These are phyloP conservation scores for Auricularia sp. DNA, from an alignment of 768 basidiomycete genomes.

Conservation along the genomic window DNA sequence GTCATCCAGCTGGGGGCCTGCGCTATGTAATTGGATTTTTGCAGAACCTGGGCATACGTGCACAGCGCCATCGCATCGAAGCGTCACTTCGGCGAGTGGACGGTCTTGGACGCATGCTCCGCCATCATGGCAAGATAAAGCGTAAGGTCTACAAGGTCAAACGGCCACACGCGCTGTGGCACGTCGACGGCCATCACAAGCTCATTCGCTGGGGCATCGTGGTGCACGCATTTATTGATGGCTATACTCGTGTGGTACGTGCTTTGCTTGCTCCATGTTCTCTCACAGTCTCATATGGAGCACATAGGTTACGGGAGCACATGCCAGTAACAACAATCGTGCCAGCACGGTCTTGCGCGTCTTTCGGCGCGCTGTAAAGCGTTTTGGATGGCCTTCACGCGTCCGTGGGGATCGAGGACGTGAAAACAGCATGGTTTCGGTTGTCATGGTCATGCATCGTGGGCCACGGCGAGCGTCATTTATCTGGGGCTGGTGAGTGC, in stretches of 20 bases:
- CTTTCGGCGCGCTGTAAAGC: conserved; percentile 11
- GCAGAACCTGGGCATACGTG: conserved; percentile 11
- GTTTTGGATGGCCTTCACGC: conserved; percentile 19
- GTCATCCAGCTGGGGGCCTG: conserved; percentile 15
- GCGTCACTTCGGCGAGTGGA: conserved; percentile 16
- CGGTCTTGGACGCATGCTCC: conserved; percentile 15
- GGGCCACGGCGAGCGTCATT: conserved; percentile 22
- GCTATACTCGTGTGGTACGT: conserved; percentile 1
- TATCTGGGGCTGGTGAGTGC: conserved; percentile 19
- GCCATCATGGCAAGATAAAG: conserved; percentile 15
- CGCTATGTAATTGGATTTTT: conserved; percentile 19
- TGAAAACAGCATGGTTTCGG: conserved; percentile 25
- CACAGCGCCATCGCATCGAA: conserved; percentile 14
- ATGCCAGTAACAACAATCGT: conserved; percentile 18
- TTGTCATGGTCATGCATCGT: conserved; percentile 24
- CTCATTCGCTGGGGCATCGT: conserved; percentile 3
- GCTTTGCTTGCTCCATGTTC: conserved; percentile 3
- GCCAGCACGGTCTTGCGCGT: conserved; percentile 16
- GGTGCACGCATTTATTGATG: conserved; percentile 10
- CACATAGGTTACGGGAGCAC: conserved; percentile 13
- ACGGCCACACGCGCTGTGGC: conserved; percentile 21
- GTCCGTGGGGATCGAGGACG: conserved; percentile 25
- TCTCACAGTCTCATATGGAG: not conserved
- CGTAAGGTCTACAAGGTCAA: conserved; percentile 23
- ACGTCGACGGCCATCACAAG: conserved; percentile 1